Evolutionary conservation across 2,329 filamentous ascomycete genomes (phyloP).

Genomic region (Beauveria varroae): DNA sequence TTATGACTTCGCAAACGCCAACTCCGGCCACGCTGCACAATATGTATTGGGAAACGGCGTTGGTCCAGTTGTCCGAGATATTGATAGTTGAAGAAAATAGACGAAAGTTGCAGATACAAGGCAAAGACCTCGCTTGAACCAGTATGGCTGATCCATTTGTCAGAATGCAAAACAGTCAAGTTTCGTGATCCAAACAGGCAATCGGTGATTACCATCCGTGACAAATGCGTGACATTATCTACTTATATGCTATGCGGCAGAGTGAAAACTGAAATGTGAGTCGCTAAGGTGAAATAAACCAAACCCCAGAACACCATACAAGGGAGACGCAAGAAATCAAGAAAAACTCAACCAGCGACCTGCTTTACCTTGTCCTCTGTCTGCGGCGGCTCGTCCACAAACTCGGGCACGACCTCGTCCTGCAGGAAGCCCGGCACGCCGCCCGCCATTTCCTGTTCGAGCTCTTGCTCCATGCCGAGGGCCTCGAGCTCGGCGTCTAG

Average conservation of each 20-base stretch:
- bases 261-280: background rate
- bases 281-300: background rate
- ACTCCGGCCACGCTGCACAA: background rate
- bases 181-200: background rate
- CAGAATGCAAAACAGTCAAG: background rate
- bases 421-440: slow-evolving; percentile 79
- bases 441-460: slow-evolving; percentile 60
- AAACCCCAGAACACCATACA: background rate
- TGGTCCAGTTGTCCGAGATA: background rate
- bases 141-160: background rate
- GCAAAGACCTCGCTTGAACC: no score
- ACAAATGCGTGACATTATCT: background rate
- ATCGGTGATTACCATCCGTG: background rate
- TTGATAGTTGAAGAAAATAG: background rate
- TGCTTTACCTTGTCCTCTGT: slow-evolving; percentile 72
- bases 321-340: background rate
- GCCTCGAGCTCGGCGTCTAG: slow-evolving; percentile 95
- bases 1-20: background rate
- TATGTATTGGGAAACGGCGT: background rate
- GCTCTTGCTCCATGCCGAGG: slow-evolving; percentile 85
- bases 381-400: slow-evolving; percentile 86
- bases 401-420: slow-evolving; percentile 78
- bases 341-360: slow-evolving; percentile 46
- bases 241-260: background rate
- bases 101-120: background rate